Base-by-base conservation (phyloP, 495 filamentous ascomycete genomes). In the Aspergillus biplanus region DNA sequence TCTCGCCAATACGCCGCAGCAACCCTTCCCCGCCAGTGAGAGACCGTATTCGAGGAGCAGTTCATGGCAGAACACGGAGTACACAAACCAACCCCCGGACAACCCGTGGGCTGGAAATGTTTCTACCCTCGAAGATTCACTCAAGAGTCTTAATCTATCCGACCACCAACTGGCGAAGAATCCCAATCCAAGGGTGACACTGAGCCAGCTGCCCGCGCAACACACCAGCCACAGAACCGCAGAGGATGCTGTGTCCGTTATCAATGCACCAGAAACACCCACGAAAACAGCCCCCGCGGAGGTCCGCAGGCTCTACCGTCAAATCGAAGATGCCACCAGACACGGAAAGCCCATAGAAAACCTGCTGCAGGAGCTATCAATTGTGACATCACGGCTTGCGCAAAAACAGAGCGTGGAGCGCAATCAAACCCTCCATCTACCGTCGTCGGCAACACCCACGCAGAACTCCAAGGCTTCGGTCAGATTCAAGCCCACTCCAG, bases 291-390 rank as follows among this genome's bases (percentile, higher is more conserved):
- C 58, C 32, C 61, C 66, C 11, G 32, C 63, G 15, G 61, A 68
- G 16, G 53, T 75, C 33, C 65, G 59, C 8, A 58, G 56, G 37
- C 16, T 75, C 9, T 71, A 73, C 50, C 64, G 59, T 16, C 64
- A 64, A n/a, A 73, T 75, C 16, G 67, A 71, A 57, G 62, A 70
- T 13, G 67, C 70, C 6, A 65, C 52, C 35, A 61, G 61, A 33
- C 67, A 62, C 1, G 64, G 70, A 3, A 65, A 71, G 11, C 58
- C 70, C 6, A 60, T 71, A 33, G 66, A 69, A 21, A 63, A 50
- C 11, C 62, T 75, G 8, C 60, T 75, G 15, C 56, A 66, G 31
- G 68, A 71, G 18, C 63, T 75, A 9, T 68, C 70, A 52, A 61
- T 53, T 48, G 64, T 63, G 7, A 68, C 68, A 7, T 54, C 64